These are phyloP conservation scores for Dipodascus geniculatus DNA, from an alignment of 805 yeast species.

Conservation along the genomic window DNA sequence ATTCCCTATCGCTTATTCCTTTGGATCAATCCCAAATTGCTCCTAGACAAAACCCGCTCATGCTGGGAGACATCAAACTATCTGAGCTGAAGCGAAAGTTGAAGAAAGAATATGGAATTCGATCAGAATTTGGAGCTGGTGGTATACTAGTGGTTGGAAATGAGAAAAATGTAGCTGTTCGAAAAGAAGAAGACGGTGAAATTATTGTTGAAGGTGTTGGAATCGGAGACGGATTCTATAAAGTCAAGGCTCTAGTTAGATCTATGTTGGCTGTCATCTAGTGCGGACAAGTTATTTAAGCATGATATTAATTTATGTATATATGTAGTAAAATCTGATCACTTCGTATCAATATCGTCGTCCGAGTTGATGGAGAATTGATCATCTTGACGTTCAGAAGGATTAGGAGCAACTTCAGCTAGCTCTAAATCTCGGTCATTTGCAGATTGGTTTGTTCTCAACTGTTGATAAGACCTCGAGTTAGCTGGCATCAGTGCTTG, in stretches of 20 bases:
- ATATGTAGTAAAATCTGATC: too few relatives aligned
- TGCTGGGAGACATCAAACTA: slow-evolving; percentile 80
- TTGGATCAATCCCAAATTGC: slow-evolving; percentile 19
- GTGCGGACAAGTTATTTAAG: too few relatives aligned
- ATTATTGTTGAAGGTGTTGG: slow-evolving; percentile 70
- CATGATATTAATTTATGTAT: not conserved
- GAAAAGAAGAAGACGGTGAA: slow-evolving; percentile 72
- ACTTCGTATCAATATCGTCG: too few relatives aligned
- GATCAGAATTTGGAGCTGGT: slow-evolving; percentile 85
- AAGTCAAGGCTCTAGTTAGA: slow-evolving; percentile 59
- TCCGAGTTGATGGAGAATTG: not conserved
- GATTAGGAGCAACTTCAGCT: not conserved
- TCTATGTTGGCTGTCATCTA: slow-evolving; percentile 20
- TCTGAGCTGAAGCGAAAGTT: slow-evolving; percentile 67
- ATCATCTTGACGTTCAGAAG: not conserved
- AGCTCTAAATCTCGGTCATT: not conserved
- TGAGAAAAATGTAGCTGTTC: slow-evolving; percentile 60
- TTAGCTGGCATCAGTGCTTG: not conserved
- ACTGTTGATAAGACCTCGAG: not conserved
- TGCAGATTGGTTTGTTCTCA: not conserved
- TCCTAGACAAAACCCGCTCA: slow-evolving; percentile 33
- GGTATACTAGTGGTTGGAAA: slow-evolving; percentile 65
- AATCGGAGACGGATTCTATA: slow-evolving; percentile 62
- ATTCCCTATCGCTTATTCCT: slow-evolving; percentile 12
- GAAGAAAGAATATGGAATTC: slow-evolving; percentile 38